Evolutionary conservation across 371 early-diverging fungal species (phyloP).

Genomic region (Haplosporangium sp.): DNA sequence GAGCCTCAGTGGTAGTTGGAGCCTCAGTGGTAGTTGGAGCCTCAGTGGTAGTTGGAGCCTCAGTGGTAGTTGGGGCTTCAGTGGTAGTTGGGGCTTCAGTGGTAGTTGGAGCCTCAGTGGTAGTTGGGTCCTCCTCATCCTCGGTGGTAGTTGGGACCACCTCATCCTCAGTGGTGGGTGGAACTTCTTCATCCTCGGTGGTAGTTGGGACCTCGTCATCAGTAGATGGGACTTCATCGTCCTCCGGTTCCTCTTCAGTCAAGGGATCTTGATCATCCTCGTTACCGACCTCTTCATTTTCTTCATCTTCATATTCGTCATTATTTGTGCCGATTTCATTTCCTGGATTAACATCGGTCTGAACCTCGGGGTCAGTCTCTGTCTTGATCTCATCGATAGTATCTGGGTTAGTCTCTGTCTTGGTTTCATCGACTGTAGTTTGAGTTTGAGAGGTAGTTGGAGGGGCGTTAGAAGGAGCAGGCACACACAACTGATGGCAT

Average conservation of each 20-base stretch:
- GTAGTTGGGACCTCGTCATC: background rate
- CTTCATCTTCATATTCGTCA: conserved; percentile 10
- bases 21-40: no score
- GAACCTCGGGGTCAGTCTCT: background rate
- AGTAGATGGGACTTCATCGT: background rate
- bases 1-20: no score
- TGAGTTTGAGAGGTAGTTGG: background rate
- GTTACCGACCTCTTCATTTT: conserved; percentile 12
- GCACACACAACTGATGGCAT: conserved; percentile 24
- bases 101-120: background rate
- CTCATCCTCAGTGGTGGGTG: background rate
- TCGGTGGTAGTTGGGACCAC: background rate
- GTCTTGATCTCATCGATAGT: background rate
- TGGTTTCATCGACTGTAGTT: background rate
- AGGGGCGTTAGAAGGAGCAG: background rate
- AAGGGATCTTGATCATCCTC: conserved; percentile 11
- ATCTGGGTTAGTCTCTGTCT: background rate
- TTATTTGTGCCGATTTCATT: conserved; percentile 1
- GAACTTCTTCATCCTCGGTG: background rate
- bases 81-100: background rate
- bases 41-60: no score
- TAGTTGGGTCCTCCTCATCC: background rate
- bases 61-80: background rate
- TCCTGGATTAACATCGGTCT: background rate
- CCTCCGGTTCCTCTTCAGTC: conserved; percentile 13